These are phyloP conservation scores for Lachancea meyersii DNA, from an alignment of 805 yeast genomes.

Conservation along the genomic window DNA sequence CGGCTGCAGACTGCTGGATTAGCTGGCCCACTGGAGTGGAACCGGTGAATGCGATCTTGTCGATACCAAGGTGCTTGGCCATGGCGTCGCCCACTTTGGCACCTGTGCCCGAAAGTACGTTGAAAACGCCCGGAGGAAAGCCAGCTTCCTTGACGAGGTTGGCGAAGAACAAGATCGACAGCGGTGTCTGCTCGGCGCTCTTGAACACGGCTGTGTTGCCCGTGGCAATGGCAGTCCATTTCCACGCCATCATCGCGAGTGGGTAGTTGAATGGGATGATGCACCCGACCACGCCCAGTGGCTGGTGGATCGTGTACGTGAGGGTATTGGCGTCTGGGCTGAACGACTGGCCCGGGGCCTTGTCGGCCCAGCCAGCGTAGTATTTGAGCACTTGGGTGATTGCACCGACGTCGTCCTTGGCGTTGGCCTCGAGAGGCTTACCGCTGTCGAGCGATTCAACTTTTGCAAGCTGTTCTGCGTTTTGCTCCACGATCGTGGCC, in stretches of 20 bases:
- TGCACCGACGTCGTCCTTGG: slow-evolving; percentile 54
- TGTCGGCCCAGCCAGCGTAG: slow-evolving; percentile 73
- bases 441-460: slow-evolving; percentile 58
- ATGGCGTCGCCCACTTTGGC: slow-evolving; percentile 41
- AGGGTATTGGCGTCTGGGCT: slow-evolving; percentile 53
- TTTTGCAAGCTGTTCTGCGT: slow-evolving; percentile 46
- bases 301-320: slow-evolving; percentile 48
- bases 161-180: slow-evolving; percentile 40
- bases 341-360: slow-evolving; percentile 56
- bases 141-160: slow-evolving; percentile 40
- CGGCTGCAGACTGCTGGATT: slow-evolving; percentile 39
- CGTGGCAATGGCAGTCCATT: slow-evolving; percentile 43
- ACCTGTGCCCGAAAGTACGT: slow-evolving; percentile 42
- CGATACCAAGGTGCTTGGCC: slow-evolving; percentile 40
- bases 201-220: slow-evolving; percentile 45
- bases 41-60: slow-evolving; percentile 52
- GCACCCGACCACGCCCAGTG: slow-evolving; percentile 47
- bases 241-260: slow-evolving; percentile 46
- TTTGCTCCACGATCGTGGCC: slow-evolving; percentile 44
- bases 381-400: slow-evolving; percentile 52
- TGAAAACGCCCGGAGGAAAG: slow-evolving; percentile 47
- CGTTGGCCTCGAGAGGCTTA: slow-evolving; percentile 47
- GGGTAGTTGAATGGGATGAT: slow-evolving; percentile 51
- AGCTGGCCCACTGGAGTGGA: slow-evolving; percentile 45
- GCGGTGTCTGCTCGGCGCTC: slow-evolving; percentile 46